A percentile compares a stretch with the other conserved stretches of the same genome.
Conservation (phyloP, 2,329 filamentous ascomycete genomes). For the Aspergillus cejpii region DNA sequence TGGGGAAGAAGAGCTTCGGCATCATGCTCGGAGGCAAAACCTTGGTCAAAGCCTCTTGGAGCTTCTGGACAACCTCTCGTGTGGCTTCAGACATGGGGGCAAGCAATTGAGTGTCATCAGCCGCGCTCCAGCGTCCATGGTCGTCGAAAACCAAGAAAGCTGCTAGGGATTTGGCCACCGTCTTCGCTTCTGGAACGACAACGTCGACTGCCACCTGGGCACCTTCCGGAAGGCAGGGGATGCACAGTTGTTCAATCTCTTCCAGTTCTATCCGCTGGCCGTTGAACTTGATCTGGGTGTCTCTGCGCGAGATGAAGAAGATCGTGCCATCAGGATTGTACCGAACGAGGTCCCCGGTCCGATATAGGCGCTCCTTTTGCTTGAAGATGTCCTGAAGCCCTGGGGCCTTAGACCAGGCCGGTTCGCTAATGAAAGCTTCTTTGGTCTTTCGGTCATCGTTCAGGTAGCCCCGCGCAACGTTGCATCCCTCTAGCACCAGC, state of each 20-base stretch:
- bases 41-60: slow-evolving; percentile 23
- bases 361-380: slow-evolving; percentile 30
- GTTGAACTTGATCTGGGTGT: slow-evolving; percentile 38
- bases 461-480: slow-evolving; percentile 43
- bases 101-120: slow-evolving; percentile 11
- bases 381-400: slow-evolving; percentile 19
- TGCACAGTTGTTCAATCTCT: slow-evolving; percentile 42
- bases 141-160: slow-evolving; percentile 30
- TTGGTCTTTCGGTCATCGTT: slow-evolving; percentile 32
- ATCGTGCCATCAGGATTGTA: slow-evolving; percentile 32
- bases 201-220: slow-evolving; percentile 43
- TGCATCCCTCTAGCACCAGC: slow-evolving; percentile 43
- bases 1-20: slow-evolving; percentile 40
- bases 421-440: slow-evolving; percentile 31
- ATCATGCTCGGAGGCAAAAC: slow-evolving; percentile 40
- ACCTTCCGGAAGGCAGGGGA: slow-evolving; percentile 29
- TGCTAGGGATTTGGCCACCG: slow-evolving; percentile 27
- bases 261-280: slow-evolving; percentile 43
- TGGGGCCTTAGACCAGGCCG: slow-evolving; percentile 25
- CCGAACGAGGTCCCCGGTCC: slow-evolving; percentile 35
- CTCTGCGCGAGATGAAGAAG: slow-evolving; percentile 30
- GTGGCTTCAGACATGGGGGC: slow-evolving; percentile 22
- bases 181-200: slow-evolving; percentile 28
- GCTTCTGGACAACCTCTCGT: slow-evolving; percentile 19
- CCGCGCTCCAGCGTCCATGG: background rate